Evolutionary conservation across 805 yeast species (phyloP), one percentile per base, ranked within the genome.

Genomic region (Yamadazyma laniorum): DNA sequence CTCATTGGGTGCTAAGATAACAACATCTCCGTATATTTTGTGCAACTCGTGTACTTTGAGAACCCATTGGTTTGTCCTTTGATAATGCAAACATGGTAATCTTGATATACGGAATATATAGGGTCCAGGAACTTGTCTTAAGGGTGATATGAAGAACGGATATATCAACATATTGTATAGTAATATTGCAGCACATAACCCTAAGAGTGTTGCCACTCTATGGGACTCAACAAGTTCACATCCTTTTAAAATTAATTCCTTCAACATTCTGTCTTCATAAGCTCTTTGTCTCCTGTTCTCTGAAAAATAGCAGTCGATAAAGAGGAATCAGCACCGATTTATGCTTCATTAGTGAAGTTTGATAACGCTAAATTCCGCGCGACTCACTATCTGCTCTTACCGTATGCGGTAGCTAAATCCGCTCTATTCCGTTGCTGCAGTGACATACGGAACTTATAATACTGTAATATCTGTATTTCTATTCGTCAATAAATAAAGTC

Each of bases 1-100:
- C 47, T 81, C 88, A 17, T 62, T 58, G 2, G 89, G 88, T 1
- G 79, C 70, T 11, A 83, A 56, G 16, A 83, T 63, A 4, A 83
- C 79, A 3, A 82, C 75, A 6, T 81, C 72, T 1, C 89, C 90
- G 48, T 80, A 80, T 40, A 61, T 53, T 32, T 53, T 32, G 49
- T 83, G 90, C 40, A 81, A 58, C 3, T 52, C 27, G 39, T 78
- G 73, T 3, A 81, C 73, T 6, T 41, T 45, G 14, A 44, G 28
- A 13, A 63, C 54, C 71, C 72, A 67, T 25, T 59, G 63, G 22
- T 62, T 59, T 43, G 70, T 77, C 39, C 85, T 65, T 42, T 73
- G 68, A 21, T 65, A 59, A 29, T 61, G 50, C 25, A 65, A 55
- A 3, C 61, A 50, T 13, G 61, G 61, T 11, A 61, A 37, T 16